Evolutionary conservation across 352 stramenopile genomes (phyloP), one percentile per base, ranked within the genome.

Genomic region (Phytopythium litorale): DNA sequence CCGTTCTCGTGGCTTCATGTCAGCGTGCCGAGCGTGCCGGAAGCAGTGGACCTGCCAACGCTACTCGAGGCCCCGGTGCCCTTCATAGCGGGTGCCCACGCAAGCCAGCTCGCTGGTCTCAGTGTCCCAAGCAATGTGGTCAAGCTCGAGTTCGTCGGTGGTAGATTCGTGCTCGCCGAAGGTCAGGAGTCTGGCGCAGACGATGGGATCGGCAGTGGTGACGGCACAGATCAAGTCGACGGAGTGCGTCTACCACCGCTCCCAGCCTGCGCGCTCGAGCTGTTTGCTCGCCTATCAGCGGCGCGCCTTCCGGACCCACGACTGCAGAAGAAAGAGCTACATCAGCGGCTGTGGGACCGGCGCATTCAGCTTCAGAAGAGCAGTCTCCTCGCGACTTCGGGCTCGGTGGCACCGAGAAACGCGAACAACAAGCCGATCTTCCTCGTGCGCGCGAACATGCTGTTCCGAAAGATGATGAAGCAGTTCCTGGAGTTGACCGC

Each of bases 1-100:
- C 77, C 77, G 12, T 58, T 87, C 42, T 69, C 68, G 28, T 87
- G 77, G 77, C 64, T 84, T 13, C 77, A 87, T 53, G 77, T 87
- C 12, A 77, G 78, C 58, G 75, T 84, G 58, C 77, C 77, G 11
- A 79, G 72, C 32, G 68, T 87, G 32, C 77, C 77, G 0, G 74
- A 82, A 53, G 71, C 66, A 30, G 65, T 87, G 19, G 77, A 87
- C 45, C 67, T 87, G 16, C 70, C 58, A 19, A 87, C 74, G 50
- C 60, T 87, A 2, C 67, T 87, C 4, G 77, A 87, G 42, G 77
- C 77, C 1, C 77, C 77, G 1, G 77, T 84, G 23, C 74, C 77
- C 0, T 87, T 87, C 57, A 73, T 84, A 25, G 77, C 74, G 0
- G 77, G 77, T 1, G 74, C 77, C 4, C 66, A 80, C 52, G 63